Percentiles rank a stretch among this genome's conserved stretches.
Evolutionary conservation across 2,329 filamentous ascomycete species (phyloP).

Genomic region (Colletotrichum sp.): DNA sequence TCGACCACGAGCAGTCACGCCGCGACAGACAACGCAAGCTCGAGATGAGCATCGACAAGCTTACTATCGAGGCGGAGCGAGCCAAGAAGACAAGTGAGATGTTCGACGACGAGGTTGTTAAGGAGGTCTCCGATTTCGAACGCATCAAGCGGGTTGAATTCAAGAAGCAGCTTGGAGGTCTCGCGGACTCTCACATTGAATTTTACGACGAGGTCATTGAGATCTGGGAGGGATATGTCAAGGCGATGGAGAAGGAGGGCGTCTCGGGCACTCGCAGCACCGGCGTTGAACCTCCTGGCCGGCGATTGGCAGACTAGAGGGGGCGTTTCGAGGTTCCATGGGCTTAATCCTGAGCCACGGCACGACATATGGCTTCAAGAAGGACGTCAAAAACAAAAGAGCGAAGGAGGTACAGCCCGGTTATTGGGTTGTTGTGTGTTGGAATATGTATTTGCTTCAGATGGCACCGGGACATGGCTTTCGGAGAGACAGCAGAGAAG

Average conservation of each 20-base stretch:
- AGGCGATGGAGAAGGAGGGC: conserved; percentile 80
- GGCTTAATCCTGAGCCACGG: background rate
- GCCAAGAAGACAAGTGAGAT: conserved; percentile 87
- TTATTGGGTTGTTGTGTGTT: background rate
- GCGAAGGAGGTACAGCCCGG: background rate
- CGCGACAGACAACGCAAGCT: conserved; percentile 88
- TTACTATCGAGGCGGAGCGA: conserved; percentile 87
- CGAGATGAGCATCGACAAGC: conserved; percentile 89
- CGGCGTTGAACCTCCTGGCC: conserved; percentile 18
- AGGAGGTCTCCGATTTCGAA: conserved; percentile 93
- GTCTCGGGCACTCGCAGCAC: conserved; percentile 22
- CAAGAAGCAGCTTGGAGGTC: conserved; percentile 79
- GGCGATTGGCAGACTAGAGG: conserved; percentile 10
- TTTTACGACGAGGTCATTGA: conserved; percentile 84
- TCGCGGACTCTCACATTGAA: conserved; percentile 84
- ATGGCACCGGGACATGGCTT: background rate
- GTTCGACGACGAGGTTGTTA: conserved; percentile 95
- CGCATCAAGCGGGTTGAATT: conserved; percentile 95
- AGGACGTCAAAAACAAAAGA: background rate
- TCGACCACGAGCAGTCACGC: conserved; percentile 92
- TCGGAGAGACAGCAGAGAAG: background rate
- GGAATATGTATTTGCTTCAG: background rate
- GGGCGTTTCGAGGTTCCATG: background rate
- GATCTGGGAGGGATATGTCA: conserved; percentile 90
- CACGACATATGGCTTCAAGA: background rate